A percentile compares a stretch with the other conserved stretches of the same genome.
Evolutionary conservation across 1,284 basidiomycete species (phyloP).

Genomic region (Fomes fomentarius): DNA sequence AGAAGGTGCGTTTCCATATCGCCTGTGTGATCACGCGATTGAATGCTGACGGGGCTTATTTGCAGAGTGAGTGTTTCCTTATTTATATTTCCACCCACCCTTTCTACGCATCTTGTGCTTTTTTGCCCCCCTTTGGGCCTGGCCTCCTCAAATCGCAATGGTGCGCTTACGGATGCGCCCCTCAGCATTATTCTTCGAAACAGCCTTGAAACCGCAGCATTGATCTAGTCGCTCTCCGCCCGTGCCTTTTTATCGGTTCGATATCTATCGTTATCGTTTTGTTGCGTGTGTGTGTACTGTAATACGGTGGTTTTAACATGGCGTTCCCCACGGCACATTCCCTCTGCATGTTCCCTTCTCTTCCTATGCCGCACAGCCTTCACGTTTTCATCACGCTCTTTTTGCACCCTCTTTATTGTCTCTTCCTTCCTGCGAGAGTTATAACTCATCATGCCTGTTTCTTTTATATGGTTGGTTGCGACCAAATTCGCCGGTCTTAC

Average conservation of each 20-base stretch:
- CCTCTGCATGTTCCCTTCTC: constrained; percentile 12
- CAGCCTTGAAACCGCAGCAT: constrained; percentile 47
- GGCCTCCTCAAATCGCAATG: constrained; percentile 28
- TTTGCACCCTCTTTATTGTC: constrained; percentile 13
- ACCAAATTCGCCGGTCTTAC: constrained; percentile 9
- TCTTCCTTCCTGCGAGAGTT: constrained; percentile 10
- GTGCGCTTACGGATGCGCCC: constrained; percentile 26
- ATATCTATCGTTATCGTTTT: constrained; percentile 30
- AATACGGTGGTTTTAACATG: constrained; percentile 24
- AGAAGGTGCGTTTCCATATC: constrained; percentile 63
- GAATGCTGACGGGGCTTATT: constrained; percentile 18
- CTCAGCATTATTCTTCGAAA: constrained; percentile 49
- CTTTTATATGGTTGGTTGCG: constrained; percentile 9
- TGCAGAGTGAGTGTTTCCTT: constrained; percentile 72
- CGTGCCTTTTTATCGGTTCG: constrained; percentile 12
- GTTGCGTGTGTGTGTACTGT: constrained; percentile 21
- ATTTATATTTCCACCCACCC: constrained; percentile 33
- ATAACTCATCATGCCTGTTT: constrained; percentile 23
- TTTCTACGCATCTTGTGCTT: constrained; percentile 16
- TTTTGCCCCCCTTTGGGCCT: constrained; percentile 24
- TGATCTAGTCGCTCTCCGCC: constrained; percentile 38
- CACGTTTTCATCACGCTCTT: constrained; percentile 12
- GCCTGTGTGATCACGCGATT: constrained; percentile 9
- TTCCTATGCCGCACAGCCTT: constrained; percentile 22
- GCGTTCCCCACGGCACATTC: constrained; percentile 5